These are phyloP conservation scores for Phoenix dactylifera DNA, from an alignment of 176 grass and related monocot species.

Conservation along the genomic window DNA sequence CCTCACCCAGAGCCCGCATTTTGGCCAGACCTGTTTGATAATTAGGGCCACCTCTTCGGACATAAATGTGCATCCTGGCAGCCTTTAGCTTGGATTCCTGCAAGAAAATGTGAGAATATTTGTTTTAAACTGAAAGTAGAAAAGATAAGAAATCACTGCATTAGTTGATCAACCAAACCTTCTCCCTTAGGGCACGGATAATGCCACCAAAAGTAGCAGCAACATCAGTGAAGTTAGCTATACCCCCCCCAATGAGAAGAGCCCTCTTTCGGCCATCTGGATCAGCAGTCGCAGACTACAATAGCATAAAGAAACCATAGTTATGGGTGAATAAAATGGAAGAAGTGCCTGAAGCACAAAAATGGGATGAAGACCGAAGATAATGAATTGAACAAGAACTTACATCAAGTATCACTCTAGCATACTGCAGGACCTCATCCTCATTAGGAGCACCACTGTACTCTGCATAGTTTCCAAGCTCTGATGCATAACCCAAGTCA, in stretches of 20 bases:
- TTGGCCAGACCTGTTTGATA: constrained; percentile 91
- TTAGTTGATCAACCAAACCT: constrained; percentile 28
- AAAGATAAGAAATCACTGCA: constrained; percentile 4
- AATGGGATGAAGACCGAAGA: not conserved
- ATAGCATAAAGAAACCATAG: constrained; percentile 2
- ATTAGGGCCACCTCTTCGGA: constrained; percentile 89
- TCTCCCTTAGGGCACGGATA: constrained; percentile 87
- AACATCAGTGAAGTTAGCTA: constrained; percentile 96
- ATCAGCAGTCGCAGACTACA: constrained; percentile 69
- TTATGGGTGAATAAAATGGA: not conserved
- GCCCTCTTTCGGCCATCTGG: constrained; percentile 91
- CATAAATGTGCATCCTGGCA: constrained; percentile 80
- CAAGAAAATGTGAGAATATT: not conserved
- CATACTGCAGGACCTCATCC: constrained; percentile 91
- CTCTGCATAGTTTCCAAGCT: constrained; percentile 87
- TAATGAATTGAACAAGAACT: not conserved
- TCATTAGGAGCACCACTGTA: constrained; percentile 90
- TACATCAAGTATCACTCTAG: constrained; percentile 91
- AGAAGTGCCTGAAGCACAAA: not conserved
- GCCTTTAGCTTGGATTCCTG: constrained; percentile 94
- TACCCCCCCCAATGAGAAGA: constrained; percentile 88
- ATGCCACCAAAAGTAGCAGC: constrained; percentile 90
- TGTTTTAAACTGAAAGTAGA: constrained; percentile 18
- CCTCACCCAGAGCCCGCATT: constrained; percentile 69
- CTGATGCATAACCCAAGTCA: constrained; percentile 78